These are phyloP conservation scores for Boletellus dicymbophilus DNA, from an alignment of 1,284 basidiomycete genomes.

Conservation along the genomic window DNA sequence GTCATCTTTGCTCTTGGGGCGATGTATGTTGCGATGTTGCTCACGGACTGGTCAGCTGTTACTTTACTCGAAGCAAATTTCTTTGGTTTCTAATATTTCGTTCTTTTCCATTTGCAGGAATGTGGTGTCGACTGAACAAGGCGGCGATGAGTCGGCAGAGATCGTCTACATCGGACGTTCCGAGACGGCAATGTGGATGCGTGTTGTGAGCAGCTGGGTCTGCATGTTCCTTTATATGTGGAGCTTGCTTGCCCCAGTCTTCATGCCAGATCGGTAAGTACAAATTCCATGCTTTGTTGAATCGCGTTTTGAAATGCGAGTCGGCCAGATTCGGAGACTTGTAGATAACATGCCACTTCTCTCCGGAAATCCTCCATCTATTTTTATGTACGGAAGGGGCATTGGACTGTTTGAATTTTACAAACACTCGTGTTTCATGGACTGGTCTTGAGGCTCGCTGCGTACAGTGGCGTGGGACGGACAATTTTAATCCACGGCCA, in stretches of 20 bases:
- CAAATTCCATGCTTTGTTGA: not conserved
- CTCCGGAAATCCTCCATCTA: no score
- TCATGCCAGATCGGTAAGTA: constrained; percentile 82
- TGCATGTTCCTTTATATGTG: constrained; percentile 90
- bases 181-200: constrained; percentile 99
- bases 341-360: no score
- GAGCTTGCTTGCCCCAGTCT: constrained; percentile 87
- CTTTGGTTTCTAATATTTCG: constrained; percentile 4
- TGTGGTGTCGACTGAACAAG: constrained; percentile 58
- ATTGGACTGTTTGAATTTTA: no score
- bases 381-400: no score
- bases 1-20: constrained; percentile 94
- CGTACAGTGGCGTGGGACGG: no score
- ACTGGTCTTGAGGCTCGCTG: no score
- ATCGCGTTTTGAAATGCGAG: constrained; percentile 1
- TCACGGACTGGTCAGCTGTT: constrained; percentile 90
- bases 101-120: constrained; percentile 53
- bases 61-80: constrained; percentile 5
- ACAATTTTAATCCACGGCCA: no score
- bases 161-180: constrained; percentile 96
- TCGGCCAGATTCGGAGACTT: constrained; percentile 36
- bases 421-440: no score
- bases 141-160: constrained; percentile 51
- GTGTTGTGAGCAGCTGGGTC: constrained; percentile 94
- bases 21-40: constrained; percentile 98